These are phyloP conservation scores for Casuarina glauca DNA, from an alignment of 306 rosid genomes.

Conservation along the genomic window DNA sequence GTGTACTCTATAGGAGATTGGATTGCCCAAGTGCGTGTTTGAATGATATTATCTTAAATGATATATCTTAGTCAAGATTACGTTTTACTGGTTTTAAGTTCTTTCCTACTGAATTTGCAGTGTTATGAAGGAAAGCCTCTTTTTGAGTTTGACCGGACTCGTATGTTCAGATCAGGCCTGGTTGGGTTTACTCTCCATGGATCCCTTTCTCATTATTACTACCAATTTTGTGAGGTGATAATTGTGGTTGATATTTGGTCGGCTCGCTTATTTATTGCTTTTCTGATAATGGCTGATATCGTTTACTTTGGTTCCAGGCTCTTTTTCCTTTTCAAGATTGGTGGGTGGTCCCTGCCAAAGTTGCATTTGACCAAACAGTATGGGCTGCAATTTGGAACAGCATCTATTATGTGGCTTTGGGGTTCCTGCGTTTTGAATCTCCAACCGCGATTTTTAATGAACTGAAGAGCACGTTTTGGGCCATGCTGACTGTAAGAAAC, in stretches of 20 bases:
- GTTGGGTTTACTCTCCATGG: conserved; percentile 94
- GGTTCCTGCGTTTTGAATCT: conserved; percentile 76
- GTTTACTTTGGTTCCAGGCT: conserved; percentile 43
- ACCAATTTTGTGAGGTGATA: conserved; percentile 92
- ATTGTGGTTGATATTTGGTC: conserved; percentile 29
- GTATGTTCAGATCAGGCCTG: conserved; percentile 85
- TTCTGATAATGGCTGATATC: conserved; percentile 36
- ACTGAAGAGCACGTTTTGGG: conserved; percentile 73
- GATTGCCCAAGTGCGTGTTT: conserved; percentile 79
- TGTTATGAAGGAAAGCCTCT: conserved; percentile 90
- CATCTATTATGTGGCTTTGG: conserved; percentile 80
- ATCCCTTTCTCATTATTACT: conserved; percentile 96
- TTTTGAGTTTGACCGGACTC: conserved; percentile 73
- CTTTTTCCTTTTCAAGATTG: conserved; percentile 84
- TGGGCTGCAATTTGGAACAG: conserved; percentile 97
- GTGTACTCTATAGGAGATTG: conserved; percentile 93
- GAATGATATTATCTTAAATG: conserved; percentile 13
- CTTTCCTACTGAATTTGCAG: conserved; percentile 40
- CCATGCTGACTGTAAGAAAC: conserved; percentile 79
- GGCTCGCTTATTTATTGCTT: conserved; percentile 23
- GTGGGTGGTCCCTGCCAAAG: conserved; percentile 98
- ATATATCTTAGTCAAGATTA: not conserved
- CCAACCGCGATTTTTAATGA: conserved; percentile 47
- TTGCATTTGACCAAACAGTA: conserved; percentile 88
- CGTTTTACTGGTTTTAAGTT: conserved; percentile 6